These are phyloP conservation scores for Sugiyamaella marilandica DNA, from an alignment of 805 yeast species.

Conservation along the genomic window DNA sequence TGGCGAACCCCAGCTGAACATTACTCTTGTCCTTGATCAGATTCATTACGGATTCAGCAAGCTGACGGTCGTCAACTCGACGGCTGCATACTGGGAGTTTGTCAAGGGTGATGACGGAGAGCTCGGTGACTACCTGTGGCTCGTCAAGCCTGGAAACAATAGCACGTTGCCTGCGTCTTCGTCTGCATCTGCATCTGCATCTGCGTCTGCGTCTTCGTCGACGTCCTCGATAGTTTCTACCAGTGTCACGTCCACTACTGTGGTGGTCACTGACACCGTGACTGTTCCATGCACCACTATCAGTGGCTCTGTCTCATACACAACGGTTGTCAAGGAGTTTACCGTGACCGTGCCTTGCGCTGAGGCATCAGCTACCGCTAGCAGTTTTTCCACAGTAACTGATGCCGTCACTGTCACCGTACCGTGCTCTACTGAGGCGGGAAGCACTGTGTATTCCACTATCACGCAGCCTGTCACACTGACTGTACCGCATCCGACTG, in stretches of 20 bases:
- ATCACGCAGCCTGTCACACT: slow-evolving; percentile 5
- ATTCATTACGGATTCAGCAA: slow-evolving; percentile 17
- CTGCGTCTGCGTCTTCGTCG: not conserved
- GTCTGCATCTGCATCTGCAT: not conserved
- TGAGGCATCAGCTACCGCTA: not conserved
- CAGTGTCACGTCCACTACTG: not conserved
- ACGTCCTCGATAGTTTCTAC: not conserved
- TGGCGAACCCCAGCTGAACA: slow-evolving; percentile 2
- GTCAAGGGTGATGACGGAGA: slow-evolving; percentile 25
- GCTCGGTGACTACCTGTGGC: slow-evolving; percentile 13
- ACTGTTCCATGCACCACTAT: slow-evolving; percentile 1
- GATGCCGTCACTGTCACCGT: slow-evolving; percentile 4
- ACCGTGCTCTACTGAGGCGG: slow-evolving; percentile 8
- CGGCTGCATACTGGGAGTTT: slow-evolving; percentile 28
- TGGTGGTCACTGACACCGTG: slow-evolving; percentile 1
- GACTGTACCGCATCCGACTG: slow-evolving; percentile 7
- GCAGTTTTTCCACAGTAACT: not conserved
- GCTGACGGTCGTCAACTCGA: slow-evolving; percentile 23
- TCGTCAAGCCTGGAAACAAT: slow-evolving; percentile 3
- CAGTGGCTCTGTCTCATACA: not conserved
- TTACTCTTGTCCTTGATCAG: slow-evolving; percentile 17
- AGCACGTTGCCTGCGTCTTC: slow-evolving; percentile 4
- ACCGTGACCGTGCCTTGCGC: not conserved
- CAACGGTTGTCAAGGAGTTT: not conserved
- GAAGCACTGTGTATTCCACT: not conserved